These are phyloP conservation scores for Castanospermum australe DNA, from an alignment of 306 rosid genomes.

Conservation along the genomic window DNA sequence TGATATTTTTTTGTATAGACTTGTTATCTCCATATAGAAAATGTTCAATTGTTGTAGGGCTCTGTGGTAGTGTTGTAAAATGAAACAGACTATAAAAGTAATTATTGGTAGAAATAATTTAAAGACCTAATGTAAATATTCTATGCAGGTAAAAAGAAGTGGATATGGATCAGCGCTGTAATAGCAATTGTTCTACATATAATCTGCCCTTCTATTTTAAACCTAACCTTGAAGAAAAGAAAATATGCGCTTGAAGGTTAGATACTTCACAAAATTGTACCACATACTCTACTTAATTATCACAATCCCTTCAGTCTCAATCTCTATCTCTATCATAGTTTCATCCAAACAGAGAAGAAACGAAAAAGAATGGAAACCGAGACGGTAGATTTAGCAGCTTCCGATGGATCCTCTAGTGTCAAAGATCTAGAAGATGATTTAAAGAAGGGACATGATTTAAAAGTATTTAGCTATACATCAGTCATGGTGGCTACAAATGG, in stretches of 20 bases:
- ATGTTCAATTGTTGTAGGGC: too few relatives aligned
- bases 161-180: neutral
- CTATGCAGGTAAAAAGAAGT: neutral
- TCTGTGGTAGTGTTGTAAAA: neutral
- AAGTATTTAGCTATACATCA: slow-evolving; percentile 4
- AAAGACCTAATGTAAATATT: neutral
- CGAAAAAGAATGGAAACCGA: neutral
- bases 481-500: slow-evolving; percentile 27
- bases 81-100: neutral
- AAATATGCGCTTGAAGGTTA: neutral
- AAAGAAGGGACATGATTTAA: slow-evolving; percentile 3
- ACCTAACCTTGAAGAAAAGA: neutral
- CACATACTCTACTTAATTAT: too few relatives aligned
- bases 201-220: neutral
- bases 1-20: too few relatives aligned
- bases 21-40: neutral
- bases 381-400: neutral
- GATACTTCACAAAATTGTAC: neutral
- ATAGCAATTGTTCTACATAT: neutral
- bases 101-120: neutral
- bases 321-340: neutral
- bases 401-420: neutral
- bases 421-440: neutral
- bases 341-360: neutral
- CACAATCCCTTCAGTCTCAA: neutral